Base-by-base conservation (phyloP, 257 asterid genomes). In the Haberlea rhodopensis region DNA sequence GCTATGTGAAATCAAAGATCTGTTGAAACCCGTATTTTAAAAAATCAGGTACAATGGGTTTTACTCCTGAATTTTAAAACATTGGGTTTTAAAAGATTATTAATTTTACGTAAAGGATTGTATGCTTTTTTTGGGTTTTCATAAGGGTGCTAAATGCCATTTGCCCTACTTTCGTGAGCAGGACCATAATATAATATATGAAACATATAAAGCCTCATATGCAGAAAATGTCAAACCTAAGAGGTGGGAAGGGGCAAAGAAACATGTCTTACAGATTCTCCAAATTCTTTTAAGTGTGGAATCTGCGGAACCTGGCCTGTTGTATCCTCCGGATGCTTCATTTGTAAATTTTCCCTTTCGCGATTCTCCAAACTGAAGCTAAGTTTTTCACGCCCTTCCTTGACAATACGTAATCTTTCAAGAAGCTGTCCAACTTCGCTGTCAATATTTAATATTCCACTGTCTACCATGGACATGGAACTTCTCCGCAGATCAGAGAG, bases 331-430 rank as follows among this genome's bases (percentile, higher is more conserved):
- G 83, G 67, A 68, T 77, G 83, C 60, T 80, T 81, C 69, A 88
- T 69, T 78, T 88, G 89, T 34, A 60, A 24, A 24, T 51, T 74
- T 62, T 71, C 95, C 68, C 77, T 82, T 63, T 83, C 96, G 53
- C 65, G 72, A 25, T 57, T 80, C 72, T 82, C 97, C 72, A 72
- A 66, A 34, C 82, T 68, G 19, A 80, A 21, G 79, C 85, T 73
- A 72, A 91, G 85, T 62, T 78, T 88, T 71, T 77, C 92, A 77
- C 94, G 83, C 52, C 90, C 96, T 69, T 83, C 87, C 75, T 84
- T 90, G 57, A 91, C 85, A 60, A 63, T 71, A 75, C 71, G 80
- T 32, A 91, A 74, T 66, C 88, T 82, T 65, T 87, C 96, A 66
- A 72, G 79, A 66, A 89, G 91, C 61, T 75, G 55, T 53, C 77